phyloP scores from a whole-genome alignment of 2,329 filamentous ascomycete species.

The Neopestalotiopsis sp. region DNA sequence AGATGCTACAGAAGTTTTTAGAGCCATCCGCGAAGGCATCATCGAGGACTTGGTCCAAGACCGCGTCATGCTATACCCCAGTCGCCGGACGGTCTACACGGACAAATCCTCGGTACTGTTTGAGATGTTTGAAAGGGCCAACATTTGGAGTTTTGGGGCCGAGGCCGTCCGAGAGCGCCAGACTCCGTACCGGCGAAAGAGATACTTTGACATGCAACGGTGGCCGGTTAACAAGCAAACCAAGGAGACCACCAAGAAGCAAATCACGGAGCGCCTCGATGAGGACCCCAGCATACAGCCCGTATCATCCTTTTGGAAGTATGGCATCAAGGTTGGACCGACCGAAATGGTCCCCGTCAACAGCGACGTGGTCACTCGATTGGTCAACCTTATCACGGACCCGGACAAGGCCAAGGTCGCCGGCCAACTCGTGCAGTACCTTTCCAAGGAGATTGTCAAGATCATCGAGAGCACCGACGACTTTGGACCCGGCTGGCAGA shows the following conservation, averaged over 20 bases:
- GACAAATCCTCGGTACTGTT: conserved; percentile 24
- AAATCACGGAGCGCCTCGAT: conserved; percentile 36
- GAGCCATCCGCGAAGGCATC: conserved; percentile 42
- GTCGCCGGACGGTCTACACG: conserved; percentile 32
- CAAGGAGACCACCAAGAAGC: conserved; percentile 29
- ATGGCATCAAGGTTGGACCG: conserved; percentile 13
- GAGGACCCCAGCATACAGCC: conserved; percentile 27
- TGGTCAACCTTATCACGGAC: conserved; percentile 12
- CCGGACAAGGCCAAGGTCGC: background rate
- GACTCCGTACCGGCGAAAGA: conserved; percentile 32
- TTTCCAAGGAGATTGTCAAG: conserved; percentile 2
- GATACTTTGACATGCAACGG: conserved; percentile 51
- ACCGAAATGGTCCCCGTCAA: background rate
- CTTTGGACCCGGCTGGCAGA: conserved; percentile 1
- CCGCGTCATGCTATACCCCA: conserved; percentile 46
- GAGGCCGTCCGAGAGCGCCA: conserved; percentile 34
- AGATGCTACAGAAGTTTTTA: conserved; percentile 24
- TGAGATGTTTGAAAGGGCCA: conserved; percentile 28
- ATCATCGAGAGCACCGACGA: background rate
- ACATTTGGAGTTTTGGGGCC: conserved; percentile 38
- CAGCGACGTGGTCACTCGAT: background rate
- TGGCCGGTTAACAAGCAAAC: conserved; percentile 52
- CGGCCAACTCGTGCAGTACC: background rate
- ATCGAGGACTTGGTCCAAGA: conserved; percentile 50
- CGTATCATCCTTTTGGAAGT: conserved; percentile 2